Evolutionary conservation across 2,329 filamentous ascomycete species (phyloP).

Genomic region (Trichoderma sp.): DNA sequence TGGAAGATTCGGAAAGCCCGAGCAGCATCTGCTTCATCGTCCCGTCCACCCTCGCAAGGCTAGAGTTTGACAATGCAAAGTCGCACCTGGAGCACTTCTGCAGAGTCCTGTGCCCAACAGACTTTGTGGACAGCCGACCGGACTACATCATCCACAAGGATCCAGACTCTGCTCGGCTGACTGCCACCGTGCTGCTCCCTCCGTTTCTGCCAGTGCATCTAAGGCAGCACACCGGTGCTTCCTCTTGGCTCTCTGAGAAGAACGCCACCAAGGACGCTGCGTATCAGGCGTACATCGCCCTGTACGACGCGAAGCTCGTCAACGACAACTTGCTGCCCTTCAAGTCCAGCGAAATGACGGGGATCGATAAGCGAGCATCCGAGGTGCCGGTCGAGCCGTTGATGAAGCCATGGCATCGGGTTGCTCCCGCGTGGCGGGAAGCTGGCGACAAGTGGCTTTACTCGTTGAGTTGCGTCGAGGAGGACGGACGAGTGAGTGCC

Average conservation of each 20-base stretch:
- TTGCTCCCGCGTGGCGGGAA: constrained; percentile 51
- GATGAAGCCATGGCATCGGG: constrained; percentile 51
- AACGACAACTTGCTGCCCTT: constrained; percentile 77
- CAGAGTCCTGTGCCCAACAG: constrained; percentile 55
- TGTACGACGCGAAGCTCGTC: constrained; percentile 72
- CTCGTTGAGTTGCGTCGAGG: constrained; percentile 42
- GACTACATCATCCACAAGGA: constrained; percentile 63
- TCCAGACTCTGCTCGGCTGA: constrained; percentile 39
- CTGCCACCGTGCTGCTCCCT: constrained; percentile 70
- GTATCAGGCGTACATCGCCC: constrained; percentile 72
- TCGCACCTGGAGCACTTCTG: constrained; percentile 85
- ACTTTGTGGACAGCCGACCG: constrained; percentile 67
- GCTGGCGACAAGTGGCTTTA: constrained; percentile 34
- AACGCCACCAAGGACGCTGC: constrained; percentile 79
- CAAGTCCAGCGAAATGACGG: constrained; percentile 43
- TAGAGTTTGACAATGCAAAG: constrained; percentile 74
- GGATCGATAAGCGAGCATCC: constrained; percentile 44
- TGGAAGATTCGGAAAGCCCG: constrained; percentile 49
- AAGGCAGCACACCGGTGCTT: constrained; percentile 34
- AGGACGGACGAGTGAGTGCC: constrained; percentile 37
- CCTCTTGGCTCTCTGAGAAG: constrained; percentile 68
- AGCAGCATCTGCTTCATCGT: constrained; percentile 41
- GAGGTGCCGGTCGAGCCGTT: constrained; percentile 43
- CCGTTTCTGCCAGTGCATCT: constrained; percentile 60
- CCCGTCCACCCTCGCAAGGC: constrained; percentile 57